Base-by-base conservation (phyloP, 768 basidiomycete genomes). In the Podaxis sp. region DNA sequence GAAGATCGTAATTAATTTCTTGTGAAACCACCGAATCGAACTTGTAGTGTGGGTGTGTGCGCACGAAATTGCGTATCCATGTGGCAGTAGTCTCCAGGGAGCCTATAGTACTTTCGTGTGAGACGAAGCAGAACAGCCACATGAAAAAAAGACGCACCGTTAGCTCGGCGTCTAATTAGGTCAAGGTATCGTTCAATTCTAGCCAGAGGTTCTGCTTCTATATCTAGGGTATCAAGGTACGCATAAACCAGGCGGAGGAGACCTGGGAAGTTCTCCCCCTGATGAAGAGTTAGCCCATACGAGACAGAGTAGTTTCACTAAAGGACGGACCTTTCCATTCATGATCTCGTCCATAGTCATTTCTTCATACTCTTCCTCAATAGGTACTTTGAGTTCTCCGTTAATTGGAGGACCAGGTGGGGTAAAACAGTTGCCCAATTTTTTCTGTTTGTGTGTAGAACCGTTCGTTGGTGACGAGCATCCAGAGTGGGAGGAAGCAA, bases 31-130 rank as follows among this genome's bases (percentile, higher is more conserved):
- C 89, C n/a, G 95, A 96, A 76, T 99, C 95, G 55, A 86, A 83
- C 73, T 90, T 89, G 78, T 99, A 99, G n/a, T 79, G 83, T 7
- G 96, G 93, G 73, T 99, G 97, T 1, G 87, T 83, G 26, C 87
- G 86, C 48, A 99, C 91, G 75, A 98, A 99, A 52, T 90, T 83
- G 39, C 97, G 85, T 61, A 97, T 95, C 95, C 95, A 99, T 3
- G 87, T 86, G 11, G 97, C 97, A 6, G 93, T 86, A 0, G 97
- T 98, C 72, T 86, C 73, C 26, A 98, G 79, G 5, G 88, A 81
- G 22, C 94, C 95, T 95, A 61, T 26, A 55, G 12, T 13, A 57
- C 56, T 57, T 17, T 17, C 44, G 22, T 15, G 13, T 61, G 30
- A 53, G 52, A 28, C 55, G 12, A 65, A 57, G 55, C 44, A 48